Percentiles rank a stretch among this genome's conserved stretches.
These are phyloP conservation scores for Hemileccinum rubropunctum DNA, from an alignment of 768 basidiomycete genomes.

Conservation along the genomic window DNA sequence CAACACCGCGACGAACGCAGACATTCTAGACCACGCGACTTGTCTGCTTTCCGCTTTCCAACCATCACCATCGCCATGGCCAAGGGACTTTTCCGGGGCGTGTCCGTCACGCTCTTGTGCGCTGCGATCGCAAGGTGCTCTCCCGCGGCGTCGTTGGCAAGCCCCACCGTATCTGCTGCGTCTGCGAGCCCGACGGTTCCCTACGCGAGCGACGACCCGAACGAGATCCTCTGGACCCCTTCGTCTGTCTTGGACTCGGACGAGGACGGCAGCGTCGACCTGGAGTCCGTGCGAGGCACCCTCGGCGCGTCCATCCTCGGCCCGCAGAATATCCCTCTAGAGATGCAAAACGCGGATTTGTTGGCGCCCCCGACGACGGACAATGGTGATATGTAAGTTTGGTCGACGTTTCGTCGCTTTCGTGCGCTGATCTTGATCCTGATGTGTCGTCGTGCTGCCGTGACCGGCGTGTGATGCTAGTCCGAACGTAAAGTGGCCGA, in stretches of 20 bases:
- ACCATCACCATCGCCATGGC: constrained; percentile 1
- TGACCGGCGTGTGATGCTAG: no score
- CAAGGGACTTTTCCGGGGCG: not conserved
- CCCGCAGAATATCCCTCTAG: constrained; percentile 52
- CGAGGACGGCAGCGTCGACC: constrained; percentile 17
- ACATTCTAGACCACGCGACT: no score
- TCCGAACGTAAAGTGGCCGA: constrained; percentile 56
- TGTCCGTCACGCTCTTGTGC: constrained; percentile 3
- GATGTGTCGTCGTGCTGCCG: no score
- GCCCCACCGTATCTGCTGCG: no score
- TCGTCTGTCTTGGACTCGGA: not conserved
- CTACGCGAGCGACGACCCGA: constrained; percentile 40
- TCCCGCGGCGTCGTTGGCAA: not conserved
- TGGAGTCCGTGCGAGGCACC: constrained; percentile 40
- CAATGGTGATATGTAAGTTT: constrained; percentile 43
- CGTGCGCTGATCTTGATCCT: not conserved
- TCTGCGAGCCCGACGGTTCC: constrained; percentile 38
- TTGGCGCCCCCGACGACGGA: constrained; percentile 62
- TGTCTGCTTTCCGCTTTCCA: no score
- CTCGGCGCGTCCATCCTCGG: constrained; percentile 50
- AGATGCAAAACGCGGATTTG: constrained; percentile 53
- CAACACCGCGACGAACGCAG: no score
- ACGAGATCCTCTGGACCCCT: constrained; percentile 38
- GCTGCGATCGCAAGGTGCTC: constrained; percentile 2
- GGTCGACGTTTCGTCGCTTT: not conserved